Conservation (phyloP, 192 early-diverging fungal species). For the Diversispora epigaea region DNA sequence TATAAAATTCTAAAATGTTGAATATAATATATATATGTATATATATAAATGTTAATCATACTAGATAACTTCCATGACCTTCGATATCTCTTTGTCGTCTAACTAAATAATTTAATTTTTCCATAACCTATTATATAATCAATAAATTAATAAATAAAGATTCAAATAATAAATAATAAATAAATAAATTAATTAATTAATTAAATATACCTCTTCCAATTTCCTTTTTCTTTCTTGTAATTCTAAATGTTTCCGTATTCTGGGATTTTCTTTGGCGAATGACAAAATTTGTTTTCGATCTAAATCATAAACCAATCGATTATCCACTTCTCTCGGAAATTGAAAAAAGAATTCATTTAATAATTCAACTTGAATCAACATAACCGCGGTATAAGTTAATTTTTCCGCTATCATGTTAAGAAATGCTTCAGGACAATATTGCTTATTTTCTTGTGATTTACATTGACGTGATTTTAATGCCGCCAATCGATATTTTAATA, state of each 20-base stretch:
- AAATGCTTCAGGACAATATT: slow-evolving; percentile 94
- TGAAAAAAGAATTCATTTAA: slow-evolving; percentile 99
- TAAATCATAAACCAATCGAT: slow-evolving; percentile 85
- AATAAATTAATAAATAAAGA: too few relatives aligned
- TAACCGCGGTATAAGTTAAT: slow-evolving; percentile 90
- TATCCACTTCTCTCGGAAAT: slow-evolving; percentile 92
- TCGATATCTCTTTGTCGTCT: slow-evolving; percentile 55
- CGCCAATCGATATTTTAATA: slow-evolving; percentile 77
- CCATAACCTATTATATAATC: slow-evolving; percentile 33
- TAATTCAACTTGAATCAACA: slow-evolving; percentile 98
- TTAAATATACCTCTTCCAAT: slow-evolving; percentile 75
- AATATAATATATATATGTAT: background rate
- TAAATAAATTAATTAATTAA: background rate
- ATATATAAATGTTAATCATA: too few relatives aligned
- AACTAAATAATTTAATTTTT: slow-evolving; percentile 62
- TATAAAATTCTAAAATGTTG: background rate
- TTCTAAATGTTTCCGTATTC: slow-evolving; percentile 78
- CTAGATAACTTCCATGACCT: slow-evolving; percentile 34
- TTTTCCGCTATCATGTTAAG: slow-evolving; percentile 92
- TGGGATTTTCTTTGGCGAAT: slow-evolving; percentile 90
- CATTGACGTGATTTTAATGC: slow-evolving; percentile 84
- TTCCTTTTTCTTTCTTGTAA: slow-evolving; percentile 82
- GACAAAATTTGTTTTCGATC: slow-evolving; percentile 73
- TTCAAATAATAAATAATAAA: background rate
- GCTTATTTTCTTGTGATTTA: slow-evolving; percentile 74